Conservation (phyloP, 768 basidiomycete genomes). For the Agrocybe pediades region DNA sequence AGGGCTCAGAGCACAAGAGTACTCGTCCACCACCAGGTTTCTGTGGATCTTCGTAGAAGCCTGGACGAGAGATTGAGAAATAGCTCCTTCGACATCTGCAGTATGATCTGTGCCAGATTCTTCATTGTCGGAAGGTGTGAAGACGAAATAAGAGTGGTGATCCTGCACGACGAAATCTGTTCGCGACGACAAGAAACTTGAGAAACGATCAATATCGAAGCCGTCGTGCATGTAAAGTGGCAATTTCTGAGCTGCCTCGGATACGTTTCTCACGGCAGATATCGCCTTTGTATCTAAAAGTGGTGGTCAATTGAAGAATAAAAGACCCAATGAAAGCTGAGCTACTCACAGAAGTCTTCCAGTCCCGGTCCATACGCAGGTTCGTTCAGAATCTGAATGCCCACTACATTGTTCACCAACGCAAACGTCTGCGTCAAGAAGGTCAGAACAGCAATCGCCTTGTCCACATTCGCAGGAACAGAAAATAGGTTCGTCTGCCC, state of each 20-base stretch:
- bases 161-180: constrained; percentile 71
- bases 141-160: constrained; percentile 76
- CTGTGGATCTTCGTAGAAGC: constrained; percentile 28
- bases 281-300: constrained; percentile 53
- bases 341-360: constrained; percentile 41
- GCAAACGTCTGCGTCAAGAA: constrained; percentile 43
- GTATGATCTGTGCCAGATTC: constrained; percentile 61
- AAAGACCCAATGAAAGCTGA: constrained; percentile 6
- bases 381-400: constrained; percentile 64
- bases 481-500: constrained; percentile 50
- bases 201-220: constrained; percentile 59
- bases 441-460: constrained; percentile 52
- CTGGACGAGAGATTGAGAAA: constrained; percentile 32
- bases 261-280: constrained; percentile 41
- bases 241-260: constrained; percentile 38
- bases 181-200: constrained; percentile 47
- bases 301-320: background rate
- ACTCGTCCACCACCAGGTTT: constrained; percentile 79
- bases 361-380: constrained; percentile 44
- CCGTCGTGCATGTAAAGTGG: constrained; percentile 73
- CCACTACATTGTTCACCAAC: constrained; percentile 54
- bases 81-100: constrained; percentile 40
- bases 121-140: constrained; percentile 51
- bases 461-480: constrained; percentile 43
- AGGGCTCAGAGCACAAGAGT: constrained; percentile 77